Evolutionary conservation across 129 eudicot genomes (phyloP).

Genomic region (Silybum marianum): DNA sequence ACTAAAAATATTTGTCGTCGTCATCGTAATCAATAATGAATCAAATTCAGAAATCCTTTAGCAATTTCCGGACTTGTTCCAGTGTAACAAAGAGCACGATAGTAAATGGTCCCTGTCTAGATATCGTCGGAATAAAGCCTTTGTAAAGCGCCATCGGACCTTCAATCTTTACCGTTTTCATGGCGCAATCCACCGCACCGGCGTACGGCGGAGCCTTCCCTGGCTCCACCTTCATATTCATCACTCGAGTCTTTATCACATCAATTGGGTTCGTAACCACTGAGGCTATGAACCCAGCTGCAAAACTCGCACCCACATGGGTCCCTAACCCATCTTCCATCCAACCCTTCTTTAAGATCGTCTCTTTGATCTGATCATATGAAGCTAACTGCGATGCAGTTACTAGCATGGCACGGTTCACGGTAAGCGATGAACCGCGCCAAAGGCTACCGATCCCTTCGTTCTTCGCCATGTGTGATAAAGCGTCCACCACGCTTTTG

Average conservation of each 20-base stretch:
- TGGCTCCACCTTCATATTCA: slow-evolving; percentile 81
- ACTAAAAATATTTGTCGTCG: slow-evolving; percentile 30
- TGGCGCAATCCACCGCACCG: slow-evolving; percentile 72
- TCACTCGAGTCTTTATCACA: slow-evolving; percentile 79
- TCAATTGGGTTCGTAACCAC: slow-evolving; percentile 86
- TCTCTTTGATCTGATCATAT: slow-evolving; percentile 81
- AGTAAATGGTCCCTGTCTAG: slow-evolving; percentile 93
- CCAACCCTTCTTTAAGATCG: slow-evolving; percentile 38
- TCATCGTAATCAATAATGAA: slow-evolving; percentile 33
- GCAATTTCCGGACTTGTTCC: slow-evolving; percentile 82
- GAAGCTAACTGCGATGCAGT: slow-evolving; percentile 88
- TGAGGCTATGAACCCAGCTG: slow-evolving; percentile 91
- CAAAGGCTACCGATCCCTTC: slow-evolving; percentile 77
- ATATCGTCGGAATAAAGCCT: slow-evolving; percentile 84
- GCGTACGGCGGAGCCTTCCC: slow-evolving; percentile 60
- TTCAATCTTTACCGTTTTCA: slow-evolving; percentile 61
- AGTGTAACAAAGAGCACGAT: slow-evolving; percentile 85
- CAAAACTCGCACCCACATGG: slow-evolving; percentile 85
- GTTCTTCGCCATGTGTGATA: slow-evolving; percentile 51
- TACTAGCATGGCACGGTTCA: slow-evolving; percentile 95
- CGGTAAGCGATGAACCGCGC: slow-evolving; percentile 94
- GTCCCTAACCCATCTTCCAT: slow-evolving; percentile 89
- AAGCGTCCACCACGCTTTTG: slow-evolving; percentile 73
- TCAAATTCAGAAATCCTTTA: slow-evolving; percentile 63
- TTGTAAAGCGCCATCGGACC: slow-evolving; percentile 83